phyloP scores from a whole-genome alignment of 768 basidiomycete species.

The Hirschioporus abietinus region DNA sequence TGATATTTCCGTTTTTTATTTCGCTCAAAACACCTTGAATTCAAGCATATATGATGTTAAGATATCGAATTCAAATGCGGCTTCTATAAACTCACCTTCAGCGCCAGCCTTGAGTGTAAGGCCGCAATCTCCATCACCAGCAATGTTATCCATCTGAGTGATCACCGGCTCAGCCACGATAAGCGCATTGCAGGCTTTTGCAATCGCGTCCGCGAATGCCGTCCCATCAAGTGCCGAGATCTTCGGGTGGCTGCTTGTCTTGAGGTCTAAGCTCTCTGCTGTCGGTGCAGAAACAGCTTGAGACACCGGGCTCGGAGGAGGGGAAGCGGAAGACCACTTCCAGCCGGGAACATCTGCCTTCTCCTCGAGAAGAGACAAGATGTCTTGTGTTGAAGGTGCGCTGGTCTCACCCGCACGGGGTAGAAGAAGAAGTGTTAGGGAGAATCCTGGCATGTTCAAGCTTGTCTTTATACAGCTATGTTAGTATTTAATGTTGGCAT shows the following conservation, averaged over 20 bases:
- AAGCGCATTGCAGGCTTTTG: conserved; percentile 58
- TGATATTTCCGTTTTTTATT: conserved; percentile 49
- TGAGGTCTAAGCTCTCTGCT: neutral
- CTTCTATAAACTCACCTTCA: conserved; percentile 39
- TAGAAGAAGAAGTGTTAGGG: conserved; percentile 74
- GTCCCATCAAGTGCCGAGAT: conserved; percentile 38
- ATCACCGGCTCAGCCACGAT: conserved; percentile 83
- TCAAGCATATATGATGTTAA: neutral
- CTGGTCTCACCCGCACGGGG: conserved; percentile 40
- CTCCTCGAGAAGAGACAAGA: conserved; percentile 70
- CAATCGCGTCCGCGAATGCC: conserved; percentile 50
- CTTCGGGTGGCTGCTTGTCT: conserved; percentile 6
- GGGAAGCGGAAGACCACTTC: conserved; percentile 67
- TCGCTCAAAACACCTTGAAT: conserved; percentile 53
- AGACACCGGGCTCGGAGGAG: conserved; percentile 15
- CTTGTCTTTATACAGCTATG: conserved; percentile 51
- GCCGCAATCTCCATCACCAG: conserved; percentile 84
- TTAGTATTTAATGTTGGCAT: neutral
- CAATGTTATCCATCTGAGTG: conserved; percentile 85
- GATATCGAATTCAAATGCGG: neutral
- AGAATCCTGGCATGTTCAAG: conserved; percentile 92
- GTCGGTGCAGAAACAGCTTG: conserved; percentile 18
- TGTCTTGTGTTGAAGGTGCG: conserved; percentile 31
- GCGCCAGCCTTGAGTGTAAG: conserved; percentile 72
- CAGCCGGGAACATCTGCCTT: conserved; percentile 71